These are phyloP conservation scores for Populus nigra DNA, from an alignment of 345 rosid species.

Conservation along the genomic window DNA sequence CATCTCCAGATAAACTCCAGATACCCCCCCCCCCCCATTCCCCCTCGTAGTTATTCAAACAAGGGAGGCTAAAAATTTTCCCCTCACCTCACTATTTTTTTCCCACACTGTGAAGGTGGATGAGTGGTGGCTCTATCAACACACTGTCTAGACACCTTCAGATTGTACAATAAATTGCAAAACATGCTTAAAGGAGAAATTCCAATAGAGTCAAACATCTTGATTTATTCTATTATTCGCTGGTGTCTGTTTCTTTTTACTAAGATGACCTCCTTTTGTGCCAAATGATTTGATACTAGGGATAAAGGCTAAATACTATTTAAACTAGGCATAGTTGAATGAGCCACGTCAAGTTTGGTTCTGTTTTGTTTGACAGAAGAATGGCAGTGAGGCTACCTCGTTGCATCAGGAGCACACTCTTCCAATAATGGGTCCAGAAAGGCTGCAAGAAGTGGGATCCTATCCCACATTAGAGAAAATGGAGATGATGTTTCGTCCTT, in stretches of 20 bases:
- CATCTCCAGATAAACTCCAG: no score
- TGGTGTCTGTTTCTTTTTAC: not conserved
- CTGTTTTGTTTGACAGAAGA: constrained; percentile 43
- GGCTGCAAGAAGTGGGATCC: constrained; percentile 85
- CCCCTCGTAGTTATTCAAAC: not conserved
- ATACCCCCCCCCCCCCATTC: not conserved
- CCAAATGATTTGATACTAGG: not conserved
- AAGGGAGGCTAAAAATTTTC: not conserved
- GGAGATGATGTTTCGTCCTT: constrained; percentile 90
- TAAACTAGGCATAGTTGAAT: not conserved
- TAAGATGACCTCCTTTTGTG: not conserved
- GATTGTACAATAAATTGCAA: not conserved
- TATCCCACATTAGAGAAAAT: constrained; percentile 82
- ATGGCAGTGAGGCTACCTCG: constrained; percentile 60
- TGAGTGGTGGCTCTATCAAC: not conserved
- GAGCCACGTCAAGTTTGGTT: not conserved
- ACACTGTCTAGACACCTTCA: not conserved
- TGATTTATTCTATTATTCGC: not conserved
- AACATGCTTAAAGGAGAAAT: not conserved
- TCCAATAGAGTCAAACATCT: not conserved
- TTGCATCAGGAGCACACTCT: constrained; percentile 91
- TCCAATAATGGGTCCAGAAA: constrained; percentile 97
- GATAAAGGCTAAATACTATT: not conserved
- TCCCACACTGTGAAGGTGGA: not conserved
- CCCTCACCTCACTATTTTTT: not conserved